Conservation (phyloP, 805 yeast genomes). For the Pichia nakasei region DNA sequence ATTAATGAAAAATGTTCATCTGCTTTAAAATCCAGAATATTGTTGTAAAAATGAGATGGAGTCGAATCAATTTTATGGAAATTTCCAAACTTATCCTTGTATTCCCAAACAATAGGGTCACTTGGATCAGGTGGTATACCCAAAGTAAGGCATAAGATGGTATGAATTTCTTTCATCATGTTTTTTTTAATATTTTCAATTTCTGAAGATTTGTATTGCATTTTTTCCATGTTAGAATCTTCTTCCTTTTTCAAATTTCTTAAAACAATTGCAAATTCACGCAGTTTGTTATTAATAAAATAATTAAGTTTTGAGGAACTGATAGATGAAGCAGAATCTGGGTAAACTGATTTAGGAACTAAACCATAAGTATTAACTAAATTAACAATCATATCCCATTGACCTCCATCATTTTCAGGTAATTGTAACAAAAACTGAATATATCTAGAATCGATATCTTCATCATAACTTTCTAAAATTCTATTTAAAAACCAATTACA, state of each 20-base stretch:
- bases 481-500: constrained; percentile 75
- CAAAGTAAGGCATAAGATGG: constrained; percentile 56
- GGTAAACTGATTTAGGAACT: constrained; percentile 65
- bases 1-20: constrained; percentile 55
- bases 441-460: constrained; percentile 62
- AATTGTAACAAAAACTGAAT: constrained; percentile 54
- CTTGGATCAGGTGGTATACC: constrained; percentile 75
- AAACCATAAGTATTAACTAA: constrained; percentile 71
- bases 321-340: constrained; percentile 57
- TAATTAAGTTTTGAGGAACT: constrained; percentile 51
- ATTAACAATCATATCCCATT: constrained; percentile 79
- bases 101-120: constrained; percentile 67
- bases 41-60: constrained; percentile 57
- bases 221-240: constrained; percentile 24
- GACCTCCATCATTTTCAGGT: constrained; percentile 84
- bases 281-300: constrained; percentile 58
- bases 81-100: constrained; percentile 60
- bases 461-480: constrained; percentile 56
- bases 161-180: constrained; percentile 56
- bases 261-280: constrained; percentile 69
- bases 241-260: constrained; percentile 40
- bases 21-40: constrained; percentile 45
- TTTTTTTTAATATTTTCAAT: constrained; percentile 21
- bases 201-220: constrained; percentile 2
- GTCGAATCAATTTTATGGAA: constrained; percentile 44